These are phyloP conservation scores for Piromyces sp. DNA, from an alignment of 192 early-diverging fungal genomes.

Conservation along the genomic window DNA sequence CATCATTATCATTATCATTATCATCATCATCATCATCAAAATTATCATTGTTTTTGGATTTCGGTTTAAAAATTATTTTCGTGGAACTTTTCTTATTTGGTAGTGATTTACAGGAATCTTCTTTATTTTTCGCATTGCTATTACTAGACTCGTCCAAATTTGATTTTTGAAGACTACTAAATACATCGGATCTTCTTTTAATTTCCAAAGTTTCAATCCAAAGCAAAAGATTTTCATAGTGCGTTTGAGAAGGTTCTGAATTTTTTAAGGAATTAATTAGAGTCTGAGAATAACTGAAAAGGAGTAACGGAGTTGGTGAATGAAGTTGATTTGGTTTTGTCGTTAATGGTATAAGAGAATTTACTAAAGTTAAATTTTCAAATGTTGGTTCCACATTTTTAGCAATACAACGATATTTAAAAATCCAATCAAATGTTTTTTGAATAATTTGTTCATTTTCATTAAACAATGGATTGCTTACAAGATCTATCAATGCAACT, in stretches of 20 bases:
- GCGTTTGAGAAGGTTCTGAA: not conserved
- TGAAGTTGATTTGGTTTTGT: not conserved
- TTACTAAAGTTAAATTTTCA: not conserved
- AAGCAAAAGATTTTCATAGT: not conserved
- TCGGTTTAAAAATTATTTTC: too few relatives aligned
- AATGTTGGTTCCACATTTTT: not conserved
- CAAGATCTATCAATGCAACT: too few relatives aligned
- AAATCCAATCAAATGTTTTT: not conserved
- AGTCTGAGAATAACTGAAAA: not conserved
- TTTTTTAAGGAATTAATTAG: not conserved
- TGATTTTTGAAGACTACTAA: too few relatives aligned
- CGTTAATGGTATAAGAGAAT: not conserved
- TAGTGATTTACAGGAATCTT: too few relatives aligned
- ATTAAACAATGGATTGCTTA: not conserved
- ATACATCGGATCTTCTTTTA: not conserved
- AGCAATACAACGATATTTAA: not conserved
- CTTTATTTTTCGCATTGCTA: too few relatives aligned
- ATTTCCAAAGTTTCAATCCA: not conserved
- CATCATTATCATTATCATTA: too few relatives aligned
- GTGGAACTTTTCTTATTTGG: too few relatives aligned
- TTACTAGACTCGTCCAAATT: too few relatives aligned
- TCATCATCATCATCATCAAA: too few relatives aligned
- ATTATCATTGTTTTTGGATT: too few relatives aligned
- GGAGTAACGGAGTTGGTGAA: not conserved
- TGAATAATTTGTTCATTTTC: not conserved